Evolutionary conservation across 805 yeast species (phyloP).

Genomic region (Sugiyamaella floridensis): DNA sequence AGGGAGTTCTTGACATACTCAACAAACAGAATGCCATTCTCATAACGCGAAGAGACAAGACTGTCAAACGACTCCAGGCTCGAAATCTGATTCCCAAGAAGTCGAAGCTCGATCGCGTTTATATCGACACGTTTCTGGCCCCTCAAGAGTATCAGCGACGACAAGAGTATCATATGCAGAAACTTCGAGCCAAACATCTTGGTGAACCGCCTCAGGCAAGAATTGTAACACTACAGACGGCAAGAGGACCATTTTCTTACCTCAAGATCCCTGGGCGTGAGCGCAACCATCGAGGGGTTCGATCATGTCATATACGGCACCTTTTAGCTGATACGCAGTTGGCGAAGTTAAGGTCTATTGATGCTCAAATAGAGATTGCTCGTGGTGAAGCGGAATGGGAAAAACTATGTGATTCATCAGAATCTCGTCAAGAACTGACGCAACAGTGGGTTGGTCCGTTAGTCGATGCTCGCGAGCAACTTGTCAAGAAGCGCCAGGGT

Average conservation of each 20-base stretch:
- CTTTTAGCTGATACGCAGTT: background rate
- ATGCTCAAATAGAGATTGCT: background rate
- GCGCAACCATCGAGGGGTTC: background rate
- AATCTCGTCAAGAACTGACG: background rate
- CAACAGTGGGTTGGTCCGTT: constrained; percentile 4
- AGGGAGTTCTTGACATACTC: background rate
- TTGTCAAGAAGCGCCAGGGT: background rate
- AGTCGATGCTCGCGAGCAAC: background rate
- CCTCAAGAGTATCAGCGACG: constrained; percentile 6
- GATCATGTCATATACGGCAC: constrained; percentile 2
- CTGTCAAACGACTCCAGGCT: background rate
- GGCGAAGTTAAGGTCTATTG: background rate
- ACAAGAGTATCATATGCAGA: background rate
- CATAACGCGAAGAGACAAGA: constrained; percentile 5
- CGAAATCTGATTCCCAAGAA: background rate
- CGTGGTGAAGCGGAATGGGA: constrained; percentile 10
- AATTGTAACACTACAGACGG: constrained; percentile 4
- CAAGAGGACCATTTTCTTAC: constrained; percentile 8
- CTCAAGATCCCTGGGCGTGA: constrained; percentile 9
- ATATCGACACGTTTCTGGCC: constrained; percentile 9
- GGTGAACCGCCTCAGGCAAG: constrained; percentile 1
- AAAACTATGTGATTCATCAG: background rate
- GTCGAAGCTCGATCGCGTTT: constrained; percentile 5
- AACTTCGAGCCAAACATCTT: background rate
- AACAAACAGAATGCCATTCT: background rate